Conservation (phyloP, 768 basidiomycete genomes). For the Kondoa subrosea region DNA sequence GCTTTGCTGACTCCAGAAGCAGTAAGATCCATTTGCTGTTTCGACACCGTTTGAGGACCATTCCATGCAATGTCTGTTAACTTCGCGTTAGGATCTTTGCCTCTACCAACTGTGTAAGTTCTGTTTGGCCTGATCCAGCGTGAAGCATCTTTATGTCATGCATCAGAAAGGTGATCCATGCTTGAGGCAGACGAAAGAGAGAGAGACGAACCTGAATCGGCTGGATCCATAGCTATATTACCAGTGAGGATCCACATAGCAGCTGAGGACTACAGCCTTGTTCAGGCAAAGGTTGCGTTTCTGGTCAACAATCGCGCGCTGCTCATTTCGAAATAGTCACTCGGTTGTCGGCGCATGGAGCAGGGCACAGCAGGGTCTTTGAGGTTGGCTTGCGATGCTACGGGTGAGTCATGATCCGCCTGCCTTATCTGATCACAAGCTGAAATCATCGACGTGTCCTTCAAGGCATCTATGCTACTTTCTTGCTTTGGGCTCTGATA, state of each 20-base stretch:
- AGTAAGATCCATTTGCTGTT: not conserved
- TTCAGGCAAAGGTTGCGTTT: too few species aligned
- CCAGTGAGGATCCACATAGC: too few species aligned
- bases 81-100: not conserved
- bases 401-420: not conserved
- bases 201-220: too few species aligned
- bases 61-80: not conserved
- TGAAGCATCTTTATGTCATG: not conserved
- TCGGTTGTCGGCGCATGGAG: too few species aligned
- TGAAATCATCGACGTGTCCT: slow-evolving; percentile 39
- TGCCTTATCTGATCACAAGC: not conserved
- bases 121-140: not conserved
- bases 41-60: not conserved
- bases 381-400: not conserved
- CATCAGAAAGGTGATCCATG: too few species aligned
- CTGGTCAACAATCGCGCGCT: too few species aligned
- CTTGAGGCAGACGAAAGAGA: too few species aligned
- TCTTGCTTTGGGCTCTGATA: slow-evolving; percentile 47
- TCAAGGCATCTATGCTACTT: slow-evolving; percentile 79
- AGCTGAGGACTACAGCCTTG: too few species aligned
- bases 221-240: too few species aligned
- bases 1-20: not conserved
- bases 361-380: not conserved
- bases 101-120: not conserved
- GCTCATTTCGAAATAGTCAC: too few species aligned